Base-by-base conservation (phyloP, 1,284 basidiomycete genomes). In the Tilletia caries region DNA sequence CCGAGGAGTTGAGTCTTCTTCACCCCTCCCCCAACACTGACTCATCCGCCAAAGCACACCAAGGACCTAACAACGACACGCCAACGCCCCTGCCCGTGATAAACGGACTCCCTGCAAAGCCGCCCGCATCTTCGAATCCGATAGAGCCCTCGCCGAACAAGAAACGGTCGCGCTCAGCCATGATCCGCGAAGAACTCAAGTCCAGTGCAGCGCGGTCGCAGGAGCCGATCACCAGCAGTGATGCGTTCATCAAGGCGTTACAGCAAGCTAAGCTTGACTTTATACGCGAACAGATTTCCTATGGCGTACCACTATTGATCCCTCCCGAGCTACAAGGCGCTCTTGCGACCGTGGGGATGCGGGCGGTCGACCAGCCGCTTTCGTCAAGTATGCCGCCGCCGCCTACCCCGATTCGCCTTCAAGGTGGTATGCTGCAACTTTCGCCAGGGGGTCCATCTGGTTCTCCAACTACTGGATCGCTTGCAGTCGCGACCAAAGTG, bases 221-320 rank as follows among this genome's bases (percentile, higher is more conserved):
- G 20, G 58, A 62, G 33, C 13, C 48, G 20, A 18, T n/a, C 3
- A 6, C 20, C 20, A 50, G 12, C 8, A 50, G 48, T 50, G 23
- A n/a, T 50, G 48, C 48, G 15, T 41, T 41, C 52, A 54, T 15
- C 33, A 62, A 13, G 34, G 32, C 58, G 15, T 34, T 33, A 18
- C 58, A 37, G 27, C 58, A 62, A 29, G 58, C 58, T 29, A 62
- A 62, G 23, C 27, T 62, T 29, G 58, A 62, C 18, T 37, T 62
- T 23, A 29, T 62, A 5, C 32, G 13, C 32, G 58, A 62, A 34
- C 58, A 62, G n/a, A 13, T 62, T 23, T 20, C 32, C 8, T 33
- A 62, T 18, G 58, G 58, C 13, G 58, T 62, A 10, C 58, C 27
- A 13, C 18, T 62, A 5, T 23, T 12, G 32, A 34, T 62, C 3